These are phyloP conservation scores for Trifolium subterraneum DNA, from an alignment of 306 rosid genomes.

Conservation along the genomic window DNA sequence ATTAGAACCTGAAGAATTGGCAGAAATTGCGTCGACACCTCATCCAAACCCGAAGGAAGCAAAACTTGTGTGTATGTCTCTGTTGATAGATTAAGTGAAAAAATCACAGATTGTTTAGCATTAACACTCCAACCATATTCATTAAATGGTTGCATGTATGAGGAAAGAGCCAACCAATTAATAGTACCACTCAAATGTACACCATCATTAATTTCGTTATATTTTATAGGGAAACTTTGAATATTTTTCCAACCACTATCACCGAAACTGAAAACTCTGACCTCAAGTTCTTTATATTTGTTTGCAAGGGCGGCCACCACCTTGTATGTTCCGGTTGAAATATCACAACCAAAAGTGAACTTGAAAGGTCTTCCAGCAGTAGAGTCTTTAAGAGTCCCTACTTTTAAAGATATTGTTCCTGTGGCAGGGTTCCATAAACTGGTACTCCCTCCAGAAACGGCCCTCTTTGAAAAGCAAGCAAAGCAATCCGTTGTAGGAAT, in stretches of 20 bases:
- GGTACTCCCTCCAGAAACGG: no score
- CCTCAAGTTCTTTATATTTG: not conserved
- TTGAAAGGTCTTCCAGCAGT: not conserved
- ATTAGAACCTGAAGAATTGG: not conserved
- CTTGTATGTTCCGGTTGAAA: not conserved
- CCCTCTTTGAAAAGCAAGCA: not conserved
- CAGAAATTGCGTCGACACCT: not conserved
- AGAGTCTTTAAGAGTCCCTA: not conserved
- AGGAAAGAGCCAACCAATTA: not conserved
- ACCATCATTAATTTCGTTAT: not conserved
- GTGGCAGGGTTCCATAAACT: conserved; percentile 5
- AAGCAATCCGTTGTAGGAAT: not conserved
- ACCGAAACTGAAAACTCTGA: not conserved
- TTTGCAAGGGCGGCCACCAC: not conserved
- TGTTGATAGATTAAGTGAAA: not conserved
- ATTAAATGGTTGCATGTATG: no score
- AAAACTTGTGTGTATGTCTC: not conserved
- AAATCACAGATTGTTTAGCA: not conserved
- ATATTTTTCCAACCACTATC: not conserved
- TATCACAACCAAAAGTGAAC: not conserved
- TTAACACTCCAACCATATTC: no score
- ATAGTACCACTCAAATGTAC: conserved; percentile 1
- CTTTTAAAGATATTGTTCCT: not conserved
- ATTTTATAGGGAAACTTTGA: no score
- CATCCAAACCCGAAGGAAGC: not conserved